Evolutionary conservation across 495 filamentous ascomycete genomes (phyloP).

Genomic region (Aspergillus nidulans): DNA sequence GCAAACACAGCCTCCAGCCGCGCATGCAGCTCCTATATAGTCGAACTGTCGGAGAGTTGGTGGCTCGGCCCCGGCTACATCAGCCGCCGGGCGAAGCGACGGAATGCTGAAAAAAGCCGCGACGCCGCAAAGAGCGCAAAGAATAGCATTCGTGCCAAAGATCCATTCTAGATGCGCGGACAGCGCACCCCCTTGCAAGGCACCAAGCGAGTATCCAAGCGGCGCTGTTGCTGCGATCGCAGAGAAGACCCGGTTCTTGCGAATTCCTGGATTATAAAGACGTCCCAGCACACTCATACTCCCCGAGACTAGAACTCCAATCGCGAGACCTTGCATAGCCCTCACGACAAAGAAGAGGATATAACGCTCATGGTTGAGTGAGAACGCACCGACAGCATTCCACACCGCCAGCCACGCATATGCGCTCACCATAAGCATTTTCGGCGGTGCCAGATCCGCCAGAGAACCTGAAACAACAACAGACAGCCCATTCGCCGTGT

Average conservation of each 20-base stretch:
- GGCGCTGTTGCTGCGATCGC: conserved; percentile 31
- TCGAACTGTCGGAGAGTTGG: conserved; percentile 30
- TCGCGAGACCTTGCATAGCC: conserved; percentile 30
- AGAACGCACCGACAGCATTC: conserved; percentile 39
- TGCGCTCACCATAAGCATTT: conserved; percentile 38
- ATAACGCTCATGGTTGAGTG: conserved; percentile 21
- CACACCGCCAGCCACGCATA: conserved; percentile 41
- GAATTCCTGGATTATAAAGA: conserved; percentile 27
- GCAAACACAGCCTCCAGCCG: conserved; percentile 25
- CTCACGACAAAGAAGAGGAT: conserved; percentile 30
- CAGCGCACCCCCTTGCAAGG: conserved; percentile 27
- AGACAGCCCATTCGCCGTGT: conserved; percentile 38
- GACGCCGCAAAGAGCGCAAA: conserved; percentile 23
- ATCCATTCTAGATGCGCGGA: conserved; percentile 27
- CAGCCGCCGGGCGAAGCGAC: conserved; percentile 24
- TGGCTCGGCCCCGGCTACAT: conserved; percentile 22
- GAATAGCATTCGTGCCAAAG: conserved; percentile 28
- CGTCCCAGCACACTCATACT: conserved; percentile 32
- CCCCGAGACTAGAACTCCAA: conserved; percentile 30
- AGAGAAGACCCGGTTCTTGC: conserved; percentile 33
- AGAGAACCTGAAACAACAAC: conserved; percentile 43
- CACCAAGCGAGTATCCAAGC: conserved; percentile 30
- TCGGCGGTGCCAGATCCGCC: conserved; percentile 39
- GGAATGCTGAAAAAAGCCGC: conserved; percentile 27
- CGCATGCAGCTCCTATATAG: conserved; percentile 22